Evolutionary conservation across 139 green algal species (phyloP).

Genomic region (Diplosphaera chodatii): DNA sequence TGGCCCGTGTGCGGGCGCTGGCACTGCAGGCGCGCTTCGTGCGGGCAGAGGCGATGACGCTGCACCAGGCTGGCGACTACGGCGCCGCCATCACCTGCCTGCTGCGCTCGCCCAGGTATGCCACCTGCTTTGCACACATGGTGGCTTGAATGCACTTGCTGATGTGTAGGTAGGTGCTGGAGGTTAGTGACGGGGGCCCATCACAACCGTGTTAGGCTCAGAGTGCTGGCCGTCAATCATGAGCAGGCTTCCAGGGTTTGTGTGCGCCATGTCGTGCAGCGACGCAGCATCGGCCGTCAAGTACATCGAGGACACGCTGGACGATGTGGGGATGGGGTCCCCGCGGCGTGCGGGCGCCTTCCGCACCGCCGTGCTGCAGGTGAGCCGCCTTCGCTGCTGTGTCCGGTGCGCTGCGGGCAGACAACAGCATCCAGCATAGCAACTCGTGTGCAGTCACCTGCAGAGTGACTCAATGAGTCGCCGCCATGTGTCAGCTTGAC

Average conservation of each 20-base stretch:
- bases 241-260: neutral
- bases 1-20: constrained; percentile 12
- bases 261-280: neutral
- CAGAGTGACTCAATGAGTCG: neutral
- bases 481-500: neutral
- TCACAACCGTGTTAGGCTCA: too few species aligned
- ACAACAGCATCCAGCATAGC: too few species aligned
- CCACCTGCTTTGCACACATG: neutral
- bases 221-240: too few species aligned
- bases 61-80: constrained; percentile 16
- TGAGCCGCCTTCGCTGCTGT: neutral
- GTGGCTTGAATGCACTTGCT: too few species aligned
- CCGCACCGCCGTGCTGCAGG: constrained; percentile 11
- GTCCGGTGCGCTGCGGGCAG: neutral
- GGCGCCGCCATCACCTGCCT: constrained; percentile 23
- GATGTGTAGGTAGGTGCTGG: too few species aligned
- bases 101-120: neutral
- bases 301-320: constrained; percentile 30
- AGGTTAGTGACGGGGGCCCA: too few species aligned
- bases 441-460: too few species aligned
- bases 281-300: constrained; percentile 20
- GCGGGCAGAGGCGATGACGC: constrained; percentile 26
- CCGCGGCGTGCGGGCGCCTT: constrained; percentile 2
- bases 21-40: constrained; percentile 25
- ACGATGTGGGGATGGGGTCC: neutral